phyloP scores from a whole-genome alignment of 371 early-diverging fungal genomes.

The Amoeboaphelidium protococcarum region DNA sequence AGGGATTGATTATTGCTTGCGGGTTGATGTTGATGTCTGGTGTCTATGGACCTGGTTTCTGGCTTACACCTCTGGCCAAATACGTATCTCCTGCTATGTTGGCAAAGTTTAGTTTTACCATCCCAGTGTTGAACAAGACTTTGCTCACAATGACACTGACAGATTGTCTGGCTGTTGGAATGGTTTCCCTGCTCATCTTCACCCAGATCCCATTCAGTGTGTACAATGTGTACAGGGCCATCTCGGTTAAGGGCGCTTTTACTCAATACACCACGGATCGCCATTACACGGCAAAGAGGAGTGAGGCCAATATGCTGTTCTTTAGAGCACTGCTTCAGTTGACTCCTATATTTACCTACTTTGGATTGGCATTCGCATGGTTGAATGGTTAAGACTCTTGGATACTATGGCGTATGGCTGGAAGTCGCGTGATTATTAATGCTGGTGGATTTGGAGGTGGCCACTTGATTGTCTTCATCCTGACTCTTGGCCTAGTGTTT shows the following conservation, averaged over 20 bases:
- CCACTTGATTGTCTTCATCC: conserved; percentile 40
- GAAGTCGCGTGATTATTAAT: no score
- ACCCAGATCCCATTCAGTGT: conserved; percentile 4
- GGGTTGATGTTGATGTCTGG: conserved; percentile 39
- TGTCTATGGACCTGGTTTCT: conserved; percentile 20
- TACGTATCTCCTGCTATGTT: conserved; percentile 35
- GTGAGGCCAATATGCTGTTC: not conserved
- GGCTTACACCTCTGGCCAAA: conserved; percentile 36
- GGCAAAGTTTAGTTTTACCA: conserved; percentile 41
- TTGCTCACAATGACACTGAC: no score
- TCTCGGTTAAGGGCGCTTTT: conserved; percentile 7
- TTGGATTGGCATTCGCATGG: conserved; percentile 1
- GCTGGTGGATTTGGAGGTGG: conserved; percentile 30
- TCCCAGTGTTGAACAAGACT: conserved; percentile 1
- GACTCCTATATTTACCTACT: not conserved
- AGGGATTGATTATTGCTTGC: conserved; percentile 55
- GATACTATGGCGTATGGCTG: no score
- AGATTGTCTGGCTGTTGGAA: not conserved
- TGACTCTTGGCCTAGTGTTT: conserved; percentile 49
- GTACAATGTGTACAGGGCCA: conserved; percentile 10
- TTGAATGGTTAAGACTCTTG: no score
- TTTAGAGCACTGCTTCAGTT: not conserved
- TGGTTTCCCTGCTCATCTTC: not conserved
- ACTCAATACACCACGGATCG: no score
- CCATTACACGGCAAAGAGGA: conserved; percentile 6